phyloP scores from a whole-genome alignment of 129 eudicot genomes.

The Silybum marianum region DNA sequence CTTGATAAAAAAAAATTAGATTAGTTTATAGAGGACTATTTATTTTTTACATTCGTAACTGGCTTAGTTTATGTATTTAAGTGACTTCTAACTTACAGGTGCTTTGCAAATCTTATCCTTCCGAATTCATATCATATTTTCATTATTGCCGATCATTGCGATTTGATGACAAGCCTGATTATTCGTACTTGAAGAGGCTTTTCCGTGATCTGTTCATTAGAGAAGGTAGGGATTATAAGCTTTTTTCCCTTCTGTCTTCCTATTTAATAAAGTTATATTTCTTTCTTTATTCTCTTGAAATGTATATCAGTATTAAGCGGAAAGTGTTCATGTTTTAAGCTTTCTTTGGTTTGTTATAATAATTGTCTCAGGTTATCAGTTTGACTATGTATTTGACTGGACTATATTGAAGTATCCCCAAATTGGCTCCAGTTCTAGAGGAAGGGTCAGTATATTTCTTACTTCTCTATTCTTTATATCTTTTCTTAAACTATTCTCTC shows the following conservation, averaged over 20 bases:
- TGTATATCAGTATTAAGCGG: neutral
- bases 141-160: slow-evolving; percentile 74
- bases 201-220: slow-evolving; percentile 64
- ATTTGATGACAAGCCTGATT: slow-evolving; percentile 76
- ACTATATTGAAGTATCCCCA: slow-evolving; percentile 84
- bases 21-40: neutral
- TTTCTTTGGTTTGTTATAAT: neutral
- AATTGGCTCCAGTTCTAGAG: slow-evolving; percentile 71
- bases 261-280: neutral
- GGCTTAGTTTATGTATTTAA: neutral
- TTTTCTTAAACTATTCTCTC: neutral
- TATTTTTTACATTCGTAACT: neutral
- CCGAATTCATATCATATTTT: slow-evolving; percentile 64
- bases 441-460: slow-evolving; percentile 51
- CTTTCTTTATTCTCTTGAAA: neutral
- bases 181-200: slow-evolving; percentile 70
- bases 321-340: neutral
- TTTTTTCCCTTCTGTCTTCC: neutral
- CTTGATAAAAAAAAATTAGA: too few relatives aligned
- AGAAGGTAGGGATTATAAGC: slow-evolving; percentile 41
- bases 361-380: slow-evolving; percentile 64
- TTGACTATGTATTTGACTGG: slow-evolving; percentile 89
- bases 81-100: slow-evolving; percentile 36
- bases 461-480: neutral
- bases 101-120: slow-evolving; percentile 66